phyloP scores from a whole-genome alignment of 2,329 filamentous ascomycete species.

The Pseudogymnoascus sp. region DNA sequence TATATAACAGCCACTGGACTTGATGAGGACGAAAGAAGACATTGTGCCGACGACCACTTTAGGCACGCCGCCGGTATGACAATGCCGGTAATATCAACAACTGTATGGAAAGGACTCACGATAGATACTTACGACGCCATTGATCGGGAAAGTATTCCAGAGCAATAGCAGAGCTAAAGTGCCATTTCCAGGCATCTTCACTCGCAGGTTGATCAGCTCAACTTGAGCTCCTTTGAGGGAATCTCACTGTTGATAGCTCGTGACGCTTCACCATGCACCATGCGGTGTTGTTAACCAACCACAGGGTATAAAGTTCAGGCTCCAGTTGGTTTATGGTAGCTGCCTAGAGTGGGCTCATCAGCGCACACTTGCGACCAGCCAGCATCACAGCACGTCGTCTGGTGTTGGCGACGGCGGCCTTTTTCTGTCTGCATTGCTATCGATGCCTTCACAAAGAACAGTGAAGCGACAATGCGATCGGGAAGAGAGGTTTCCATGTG shows the following conservation, averaged over 20 bases:
- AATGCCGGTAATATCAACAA: not conserved
- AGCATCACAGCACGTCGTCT: slow-evolving; percentile 71
- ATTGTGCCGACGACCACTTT: not conserved
- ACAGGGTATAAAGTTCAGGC: not conserved
- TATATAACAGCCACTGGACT: not conserved
- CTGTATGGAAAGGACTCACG: slow-evolving; percentile 4
- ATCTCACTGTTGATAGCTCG: not conserved
- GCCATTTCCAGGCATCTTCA: not conserved
- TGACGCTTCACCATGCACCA: not conserved
- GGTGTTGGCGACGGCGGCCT: slow-evolving; percentile 51
- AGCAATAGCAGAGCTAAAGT: not conserved
- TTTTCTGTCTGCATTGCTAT: not conserved
- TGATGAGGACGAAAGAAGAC: not conserved
- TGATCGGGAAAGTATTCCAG: not conserved
- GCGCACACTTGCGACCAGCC: slow-evolving; percentile 27
- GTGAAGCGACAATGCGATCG: not conserved
- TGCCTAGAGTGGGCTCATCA: slow-evolving; percentile 4
- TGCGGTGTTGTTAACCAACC: not conserved
- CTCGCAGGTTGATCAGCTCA: not conserved
- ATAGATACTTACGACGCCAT: not conserved
- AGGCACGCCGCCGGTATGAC: slow-evolving; percentile 4
- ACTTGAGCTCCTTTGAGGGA: not conserved
- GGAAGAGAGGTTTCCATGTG: not conserved
- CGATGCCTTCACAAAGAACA: not conserved
- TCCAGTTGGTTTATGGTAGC: not conserved